These are phyloP conservation scores for Epichloe baconii DNA, from an alignment of 2,329 filamentous ascomycete species.

Conservation along the genomic window DNA sequence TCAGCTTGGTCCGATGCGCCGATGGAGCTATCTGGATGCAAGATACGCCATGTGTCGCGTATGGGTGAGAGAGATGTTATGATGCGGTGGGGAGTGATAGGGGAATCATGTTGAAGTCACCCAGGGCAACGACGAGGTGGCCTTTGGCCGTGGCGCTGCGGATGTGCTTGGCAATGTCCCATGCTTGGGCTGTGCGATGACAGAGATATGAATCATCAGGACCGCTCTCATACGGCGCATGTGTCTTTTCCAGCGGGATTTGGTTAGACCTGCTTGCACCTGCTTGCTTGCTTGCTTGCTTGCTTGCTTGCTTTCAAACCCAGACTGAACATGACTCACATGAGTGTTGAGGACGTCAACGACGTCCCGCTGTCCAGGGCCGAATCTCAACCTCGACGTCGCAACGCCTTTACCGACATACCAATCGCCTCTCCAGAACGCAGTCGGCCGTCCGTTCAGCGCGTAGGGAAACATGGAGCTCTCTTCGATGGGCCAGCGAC, in stretches of 20 bases:
- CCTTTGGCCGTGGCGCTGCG: constrained; percentile 67
- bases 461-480: constrained; percentile 76
- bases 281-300: too few species aligned
- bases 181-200: constrained; percentile 84
- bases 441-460: constrained; percentile 85
- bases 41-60: constrained; percentile 68
- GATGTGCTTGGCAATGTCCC: constrained; percentile 87
- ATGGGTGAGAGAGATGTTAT: constrained; percentile 69
- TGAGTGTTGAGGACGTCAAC: constrained; percentile 91
- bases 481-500: constrained; percentile 84
- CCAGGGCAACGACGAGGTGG: constrained; percentile 72
- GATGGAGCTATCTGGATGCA: constrained; percentile 74
- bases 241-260: constrained; percentile 30
- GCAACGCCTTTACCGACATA: constrained; percentile 92
- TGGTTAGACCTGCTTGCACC: neutral
- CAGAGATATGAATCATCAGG: constrained; percentile 76
- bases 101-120: constrained; percentile 97
- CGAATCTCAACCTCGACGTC: constrained; percentile 64
- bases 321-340: constrained; percentile 28
- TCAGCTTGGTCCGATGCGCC: constrained; percentile 55
- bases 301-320: neutral
- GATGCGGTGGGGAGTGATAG: constrained; percentile 67
- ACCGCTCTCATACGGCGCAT: constrained; percentile 75
- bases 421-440: constrained; percentile 92
- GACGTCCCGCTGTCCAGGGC: constrained; percentile 48